Evolutionary conservation across 805 yeast species (phyloP).

Genomic region (Cyberlindnera galapagoensis): DNA sequence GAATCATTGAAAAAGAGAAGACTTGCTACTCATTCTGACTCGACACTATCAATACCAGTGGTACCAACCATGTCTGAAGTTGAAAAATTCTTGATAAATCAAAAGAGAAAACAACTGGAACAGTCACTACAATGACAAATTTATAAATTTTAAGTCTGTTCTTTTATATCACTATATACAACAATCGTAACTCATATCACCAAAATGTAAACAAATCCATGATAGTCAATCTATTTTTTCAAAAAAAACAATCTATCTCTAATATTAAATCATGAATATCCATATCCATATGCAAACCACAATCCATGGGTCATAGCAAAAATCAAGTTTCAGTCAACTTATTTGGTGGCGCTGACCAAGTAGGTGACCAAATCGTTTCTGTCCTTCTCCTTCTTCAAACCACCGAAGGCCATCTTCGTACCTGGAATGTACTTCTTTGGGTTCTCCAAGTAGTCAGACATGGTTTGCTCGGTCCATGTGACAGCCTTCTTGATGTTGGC

Average conservation of each 20-base stretch:
- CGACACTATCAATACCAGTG: no score
- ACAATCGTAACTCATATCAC: no score
- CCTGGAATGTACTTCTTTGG: constrained; percentile 99
- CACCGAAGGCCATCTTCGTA: constrained; percentile 99
- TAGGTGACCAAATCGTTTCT: constrained; percentile 94
- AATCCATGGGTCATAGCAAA: not conserved
- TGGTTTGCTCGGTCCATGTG: constrained; percentile 76
- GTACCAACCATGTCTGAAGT: constrained; percentile 7
- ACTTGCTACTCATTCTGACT: no score
- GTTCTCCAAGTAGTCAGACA: constrained; percentile 95
- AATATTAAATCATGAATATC: no score
- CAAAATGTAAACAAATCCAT: no score
- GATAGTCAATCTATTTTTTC: no score
- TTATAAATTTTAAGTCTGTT: constrained; percentile 2
- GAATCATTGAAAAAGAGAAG: no score
- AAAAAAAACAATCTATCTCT: no score
- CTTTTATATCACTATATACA: constrained; percentile 2
- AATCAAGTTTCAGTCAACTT: constrained; percentile 13
- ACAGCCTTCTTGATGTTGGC: constrained; percentile 98
- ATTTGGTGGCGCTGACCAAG: constrained; percentile 52
- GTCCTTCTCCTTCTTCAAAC: constrained; percentile 98
- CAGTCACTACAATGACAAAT: constrained; percentile 7
- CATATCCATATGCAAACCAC: no score
- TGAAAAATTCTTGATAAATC: constrained; percentile 14
- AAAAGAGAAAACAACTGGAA: constrained; percentile 12